phyloP scores from a whole-genome alignment of 73 alveolate genomes.

The Urostyla sp. region DNA sequence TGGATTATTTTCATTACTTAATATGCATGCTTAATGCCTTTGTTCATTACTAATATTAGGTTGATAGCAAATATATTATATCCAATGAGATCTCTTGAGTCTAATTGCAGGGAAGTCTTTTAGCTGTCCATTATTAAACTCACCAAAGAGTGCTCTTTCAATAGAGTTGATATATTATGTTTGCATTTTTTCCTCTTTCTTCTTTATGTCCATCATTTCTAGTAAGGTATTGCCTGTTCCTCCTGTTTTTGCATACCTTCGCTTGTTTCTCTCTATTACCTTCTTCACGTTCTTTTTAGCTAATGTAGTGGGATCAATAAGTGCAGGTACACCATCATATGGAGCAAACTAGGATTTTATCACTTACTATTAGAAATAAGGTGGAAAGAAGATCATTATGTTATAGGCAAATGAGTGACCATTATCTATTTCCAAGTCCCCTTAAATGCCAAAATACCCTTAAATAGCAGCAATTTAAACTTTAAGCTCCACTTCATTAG shows the following conservation, averaged over 20 bases:
- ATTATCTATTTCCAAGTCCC: conserved; percentile 53
- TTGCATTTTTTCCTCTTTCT: conserved; percentile 17
- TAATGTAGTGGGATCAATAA: conserved; percentile 40
- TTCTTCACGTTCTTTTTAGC: conserved; percentile 1
- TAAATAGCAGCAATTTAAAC: neutral
- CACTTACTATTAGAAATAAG: conserved; percentile 45
- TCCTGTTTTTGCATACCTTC: conserved; percentile 19
- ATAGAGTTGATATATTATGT: conserved; percentile 47
- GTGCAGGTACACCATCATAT: conserved; percentile 54
- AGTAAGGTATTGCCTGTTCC: conserved; percentile 6
- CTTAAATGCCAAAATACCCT: conserved; percentile 35
- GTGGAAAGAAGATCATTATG: conserved; percentile 40
- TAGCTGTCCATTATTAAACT: conserved; percentile 32
- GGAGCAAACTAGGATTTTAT: conserved; percentile 35
- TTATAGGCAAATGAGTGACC: conserved; percentile 54
- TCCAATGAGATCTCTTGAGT: conserved; percentile 30
- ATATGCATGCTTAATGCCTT: conserved; percentile 24
- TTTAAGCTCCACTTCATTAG: conserved; percentile 44
- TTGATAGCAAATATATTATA: conserved; percentile 9
- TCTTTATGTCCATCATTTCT: conserved; percentile 13
- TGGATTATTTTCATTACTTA: conserved; percentile 23
- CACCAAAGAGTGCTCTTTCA: conserved; percentile 49
- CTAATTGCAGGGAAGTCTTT: conserved; percentile 52
- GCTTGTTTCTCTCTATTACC: conserved; percentile 11
- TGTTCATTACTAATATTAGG: conserved; percentile 19